These are phyloP conservation scores for Senna tora DNA, from an alignment of 306 rosid species.

Conservation along the genomic window DNA sequence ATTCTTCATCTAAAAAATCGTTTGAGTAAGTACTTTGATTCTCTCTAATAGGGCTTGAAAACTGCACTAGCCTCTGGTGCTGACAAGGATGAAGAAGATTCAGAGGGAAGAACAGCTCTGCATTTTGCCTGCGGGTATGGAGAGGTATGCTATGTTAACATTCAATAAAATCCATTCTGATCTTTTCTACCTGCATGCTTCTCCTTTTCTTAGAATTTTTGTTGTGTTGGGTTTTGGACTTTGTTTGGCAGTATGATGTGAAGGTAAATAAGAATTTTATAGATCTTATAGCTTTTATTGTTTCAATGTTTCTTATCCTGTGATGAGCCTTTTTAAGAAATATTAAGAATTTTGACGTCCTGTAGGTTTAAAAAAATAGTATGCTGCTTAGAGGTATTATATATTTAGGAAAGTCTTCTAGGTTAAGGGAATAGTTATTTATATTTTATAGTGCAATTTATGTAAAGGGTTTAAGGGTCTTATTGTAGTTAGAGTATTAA, in stretches of 20 bases:
- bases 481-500: too few species aligned
- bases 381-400: background rate
- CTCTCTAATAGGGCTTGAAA: slow-evolving; percentile 76
- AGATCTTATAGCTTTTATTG: background rate
- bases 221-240: slow-evolving; percentile 14
- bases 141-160: slow-evolving; percentile 67
- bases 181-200: background rate
- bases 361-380: too few species aligned
- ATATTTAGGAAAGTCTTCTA: background rate
- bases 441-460: background rate
- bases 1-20: too few species aligned
- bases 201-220: background rate
- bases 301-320: slow-evolving; percentile 22
- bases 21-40: background rate
- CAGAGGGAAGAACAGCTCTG: slow-evolving; percentile 97
- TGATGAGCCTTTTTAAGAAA: background rate
- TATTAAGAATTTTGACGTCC: background rate
- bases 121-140: slow-evolving; percentile 99
- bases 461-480: too few species aligned
- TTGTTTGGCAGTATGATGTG: slow-evolving; percentile 21
- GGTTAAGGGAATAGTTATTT: background rate
- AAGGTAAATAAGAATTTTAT: slow-evolving; percentile 7
- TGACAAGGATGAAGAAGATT: slow-evolving; percentile 93
- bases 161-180: background rate
- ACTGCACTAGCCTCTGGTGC: slow-evolving; percentile 83